Percentiles rank a stretch among this genome's conserved stretches.
Conservation (phyloP, 495 filamentous ascomycete species). For the Neurospora tetrasperma region DNA sequence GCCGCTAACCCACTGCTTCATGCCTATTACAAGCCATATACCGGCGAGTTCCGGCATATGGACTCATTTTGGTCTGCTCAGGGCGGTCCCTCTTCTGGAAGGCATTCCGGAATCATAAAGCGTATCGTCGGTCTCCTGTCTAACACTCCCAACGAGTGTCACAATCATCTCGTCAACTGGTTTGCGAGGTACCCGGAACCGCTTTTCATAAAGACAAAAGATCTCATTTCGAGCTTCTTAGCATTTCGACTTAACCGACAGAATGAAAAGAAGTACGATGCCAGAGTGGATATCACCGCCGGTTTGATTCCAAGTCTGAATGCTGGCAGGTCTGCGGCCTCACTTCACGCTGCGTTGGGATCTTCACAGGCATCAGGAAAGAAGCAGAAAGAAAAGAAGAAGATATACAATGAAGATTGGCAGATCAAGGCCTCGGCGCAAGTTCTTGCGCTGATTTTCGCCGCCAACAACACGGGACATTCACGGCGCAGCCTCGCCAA, state of each 20-base stretch:
- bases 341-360: constrained; percentile 68
- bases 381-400: constrained; percentile 43
- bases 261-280: constrained; percentile 53
- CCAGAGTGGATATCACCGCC: constrained; percentile 46
- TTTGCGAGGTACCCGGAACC: constrained; percentile 60
- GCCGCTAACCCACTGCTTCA: constrained; percentile 73
- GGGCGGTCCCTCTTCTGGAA: constrained; percentile 29
- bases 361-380: constrained; percentile 26
- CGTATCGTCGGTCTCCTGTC: constrained; percentile 72
- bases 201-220: constrained; percentile 62
- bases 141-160: constrained; percentile 64
- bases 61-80: not conserved
- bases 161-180: constrained; percentile 79
- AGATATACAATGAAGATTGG: constrained; percentile 79
- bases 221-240: constrained; percentile 69
- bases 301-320: constrained; percentile 63
- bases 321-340: constrained; percentile 48
- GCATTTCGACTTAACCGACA: constrained; percentile 72
- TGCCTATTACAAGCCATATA: constrained; percentile 27
- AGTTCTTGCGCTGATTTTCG: constrained; percentile 74
- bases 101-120: constrained; percentile 79
- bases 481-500: constrained; percentile 15
- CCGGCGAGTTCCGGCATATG: constrained; percentile 22
- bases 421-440: constrained; percentile 75
- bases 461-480: constrained; percentile 58